Conservation (phyloP, 371 early-diverging fungal genomes). For the Haplosporangium sp. region DNA sequence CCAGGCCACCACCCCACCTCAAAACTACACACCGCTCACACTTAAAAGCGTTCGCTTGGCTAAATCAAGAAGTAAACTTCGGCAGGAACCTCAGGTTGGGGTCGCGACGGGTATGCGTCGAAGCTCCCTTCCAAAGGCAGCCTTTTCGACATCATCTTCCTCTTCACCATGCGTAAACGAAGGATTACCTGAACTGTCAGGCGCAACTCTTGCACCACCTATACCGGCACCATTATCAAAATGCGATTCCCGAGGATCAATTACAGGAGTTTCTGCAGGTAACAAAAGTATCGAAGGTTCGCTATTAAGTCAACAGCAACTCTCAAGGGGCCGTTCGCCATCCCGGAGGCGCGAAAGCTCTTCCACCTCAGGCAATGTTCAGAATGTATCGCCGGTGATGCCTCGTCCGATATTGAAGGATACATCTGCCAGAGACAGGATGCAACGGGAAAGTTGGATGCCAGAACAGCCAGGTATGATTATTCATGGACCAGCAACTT, state of each 20-base stretch:
- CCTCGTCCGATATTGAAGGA: conserved; percentile 51
- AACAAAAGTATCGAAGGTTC: conserved; percentile 7
- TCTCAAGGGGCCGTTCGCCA: background rate
- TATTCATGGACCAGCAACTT: conserved; percentile 9
- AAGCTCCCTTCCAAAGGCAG: conserved; percentile 24
- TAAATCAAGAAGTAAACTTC: conserved; percentile 44
- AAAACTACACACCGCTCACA: conserved; percentile 29
- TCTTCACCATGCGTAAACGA: background rate
- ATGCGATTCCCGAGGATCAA: background rate
- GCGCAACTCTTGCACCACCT: conserved; percentile 1
- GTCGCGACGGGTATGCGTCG: conserved; percentile 25
- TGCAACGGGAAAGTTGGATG: conserved; percentile 48
- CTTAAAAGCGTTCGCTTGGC: conserved; percentile 35
- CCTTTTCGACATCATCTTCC: conserved; percentile 1
- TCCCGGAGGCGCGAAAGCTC: conserved; percentile 27
- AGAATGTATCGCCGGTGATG: conserved; percentile 9
- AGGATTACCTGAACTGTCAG: no score
- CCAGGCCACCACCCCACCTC: conserved; percentile 18
- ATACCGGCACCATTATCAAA: background rate
- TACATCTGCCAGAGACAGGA: conserved; percentile 40
- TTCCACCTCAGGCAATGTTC: background rate
- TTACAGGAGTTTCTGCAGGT: background rate
- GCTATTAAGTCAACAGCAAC: background rate
- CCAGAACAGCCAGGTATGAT: conserved; percentile 31
- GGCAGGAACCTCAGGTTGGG: conserved; percentile 33